phyloP scores from a whole-genome alignment of 352 stramenopile genomes.

The Phytophthora pluvialis region DNA sequence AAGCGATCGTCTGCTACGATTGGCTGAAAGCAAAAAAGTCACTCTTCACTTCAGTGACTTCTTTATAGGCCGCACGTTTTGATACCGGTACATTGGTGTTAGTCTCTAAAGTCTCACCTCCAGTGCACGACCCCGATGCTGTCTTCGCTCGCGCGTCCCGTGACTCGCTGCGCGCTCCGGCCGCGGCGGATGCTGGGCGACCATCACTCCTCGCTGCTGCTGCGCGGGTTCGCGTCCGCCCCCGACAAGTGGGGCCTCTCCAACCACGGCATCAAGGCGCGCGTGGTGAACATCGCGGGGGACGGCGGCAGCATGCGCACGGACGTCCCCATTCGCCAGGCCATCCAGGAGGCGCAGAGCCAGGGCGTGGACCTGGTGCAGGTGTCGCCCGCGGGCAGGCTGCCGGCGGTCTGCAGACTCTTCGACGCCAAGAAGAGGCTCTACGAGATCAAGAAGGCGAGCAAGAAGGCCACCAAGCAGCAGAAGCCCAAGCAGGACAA shows the following conservation, averaged over 20 bases:
- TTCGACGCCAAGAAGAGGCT: conserved; percentile 82
- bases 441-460: conserved; percentile 72
- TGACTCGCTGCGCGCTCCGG: conserved; percentile 1
- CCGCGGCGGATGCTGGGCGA: conserved; percentile 8
- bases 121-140: conserved; percentile 14
- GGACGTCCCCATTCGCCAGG: conserved; percentile 58
- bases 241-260: conserved; percentile 54
- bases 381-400: conserved; percentile 51
- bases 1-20: neutral
- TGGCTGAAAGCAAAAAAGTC: neutral
- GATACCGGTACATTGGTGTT: neutral
- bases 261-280: conserved; percentile 69
- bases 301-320: conserved; percentile 57
- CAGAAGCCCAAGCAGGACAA: conserved; percentile 77
- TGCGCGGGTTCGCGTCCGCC: conserved; percentile 35
- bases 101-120: conserved; percentile 24
- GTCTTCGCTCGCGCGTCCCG: conserved; percentile 20
- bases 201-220: conserved; percentile 5
- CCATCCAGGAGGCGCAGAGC: conserved; percentile 54
- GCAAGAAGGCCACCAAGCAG: conserved; percentile 63
- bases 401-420: conserved; percentile 59
- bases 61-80: conserved; percentile 13
- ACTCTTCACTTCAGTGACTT: neutral
- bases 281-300: conserved; percentile 58
- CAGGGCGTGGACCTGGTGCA: conserved; percentile 79